Evolutionary conservation across 225 moss, liverwort and hornwort genomes (phyloP).

Genomic region (Pleurozium schreberi): DNA sequence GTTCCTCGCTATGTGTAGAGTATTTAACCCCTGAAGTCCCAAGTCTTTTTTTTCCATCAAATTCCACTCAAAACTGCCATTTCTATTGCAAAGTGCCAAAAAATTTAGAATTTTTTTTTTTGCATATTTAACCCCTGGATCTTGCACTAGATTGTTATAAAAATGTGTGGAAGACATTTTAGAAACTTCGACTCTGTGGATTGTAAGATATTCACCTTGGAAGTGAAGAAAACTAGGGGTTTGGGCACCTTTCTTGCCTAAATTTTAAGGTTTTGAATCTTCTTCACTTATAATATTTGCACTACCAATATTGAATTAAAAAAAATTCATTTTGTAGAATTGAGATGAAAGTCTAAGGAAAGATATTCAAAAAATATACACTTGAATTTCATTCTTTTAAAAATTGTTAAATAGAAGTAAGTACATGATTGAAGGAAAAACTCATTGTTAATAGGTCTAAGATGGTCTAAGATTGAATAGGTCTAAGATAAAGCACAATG

Average conservation of each 20-base stretch:
- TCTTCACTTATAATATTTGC: not conserved
- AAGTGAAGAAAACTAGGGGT: too few species aligned
- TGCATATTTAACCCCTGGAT: not conserved
- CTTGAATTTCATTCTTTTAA: not conserved
- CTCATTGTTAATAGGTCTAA: not conserved
- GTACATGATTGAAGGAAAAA: not conserved
- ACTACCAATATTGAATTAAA: not conserved
- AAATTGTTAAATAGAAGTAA: not conserved
- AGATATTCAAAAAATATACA: not conserved
- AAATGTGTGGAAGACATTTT: too few species aligned
- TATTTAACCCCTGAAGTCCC: not conserved
- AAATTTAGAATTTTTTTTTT: not conserved
- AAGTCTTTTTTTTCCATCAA: not conserved
- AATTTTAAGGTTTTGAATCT: not conserved
- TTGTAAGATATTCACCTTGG: too few species aligned
- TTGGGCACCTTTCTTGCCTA: not conserved
- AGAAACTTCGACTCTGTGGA: too few species aligned
- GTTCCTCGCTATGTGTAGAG: not conserved
- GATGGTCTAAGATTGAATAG: too few species aligned
- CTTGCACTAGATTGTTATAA: too few species aligned
- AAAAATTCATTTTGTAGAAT: not conserved
- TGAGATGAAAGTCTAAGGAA: not conserved
- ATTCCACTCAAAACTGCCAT: not conserved
- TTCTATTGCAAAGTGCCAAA: not conserved
- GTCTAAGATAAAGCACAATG: not conserved